Evolutionary conservation across 805 yeast genomes (phyloP).

Genomic region (Nakazawaea wyomingensis): DNA sequence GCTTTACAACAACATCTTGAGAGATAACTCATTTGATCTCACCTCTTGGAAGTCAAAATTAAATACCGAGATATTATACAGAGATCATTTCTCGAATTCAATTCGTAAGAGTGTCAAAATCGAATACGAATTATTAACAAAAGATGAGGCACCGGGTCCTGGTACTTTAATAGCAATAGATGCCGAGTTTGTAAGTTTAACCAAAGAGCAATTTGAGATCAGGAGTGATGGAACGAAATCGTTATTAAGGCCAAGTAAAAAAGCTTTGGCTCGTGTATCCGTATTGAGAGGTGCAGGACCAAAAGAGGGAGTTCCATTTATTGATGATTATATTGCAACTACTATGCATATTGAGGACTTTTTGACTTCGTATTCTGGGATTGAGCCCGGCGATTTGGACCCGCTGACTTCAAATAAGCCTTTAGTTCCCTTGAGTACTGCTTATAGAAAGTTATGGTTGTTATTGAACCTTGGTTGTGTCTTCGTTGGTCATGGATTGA

Average conservation of each 20-base stretch:
- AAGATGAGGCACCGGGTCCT: slow-evolving; percentile 62
- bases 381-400: slow-evolving; percentile 85
- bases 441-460: slow-evolving; percentile 88
- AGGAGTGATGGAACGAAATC: slow-evolving; percentile 65
- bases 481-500: slow-evolving; percentile 92
- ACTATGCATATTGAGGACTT: slow-evolving; percentile 73
- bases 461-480: slow-evolving; percentile 82
- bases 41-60: slow-evolving; percentile 48
- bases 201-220: slow-evolving; percentile 75
- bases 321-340: slow-evolving; percentile 87
- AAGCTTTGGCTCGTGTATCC: slow-evolving; percentile 84
- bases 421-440: slow-evolving; percentile 73
- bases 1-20: slow-evolving; percentile 52
- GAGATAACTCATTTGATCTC: slow-evolving; percentile 35
- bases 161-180: slow-evolving; percentile 88
- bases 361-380: slow-evolving; percentile 89
- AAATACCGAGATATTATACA: slow-evolving; percentile 61
- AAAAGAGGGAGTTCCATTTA: slow-evolving; percentile 68
- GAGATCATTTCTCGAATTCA: slow-evolving; percentile 69
- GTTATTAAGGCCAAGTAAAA: slow-evolving; percentile 66
- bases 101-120: slow-evolving; percentile 50
- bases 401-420: slow-evolving; percentile 58
- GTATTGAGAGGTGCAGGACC: slow-evolving; percentile 73
- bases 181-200: slow-evolving; percentile 88
- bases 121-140: slow-evolving; percentile 66